Percentiles rank a stretch among this genome's conserved stretches.
Evolutionary conservation across 2,329 filamentous ascomycete species (phyloP).

Genomic region (Ophiocordyceps camponoti-leonardi): DNA sequence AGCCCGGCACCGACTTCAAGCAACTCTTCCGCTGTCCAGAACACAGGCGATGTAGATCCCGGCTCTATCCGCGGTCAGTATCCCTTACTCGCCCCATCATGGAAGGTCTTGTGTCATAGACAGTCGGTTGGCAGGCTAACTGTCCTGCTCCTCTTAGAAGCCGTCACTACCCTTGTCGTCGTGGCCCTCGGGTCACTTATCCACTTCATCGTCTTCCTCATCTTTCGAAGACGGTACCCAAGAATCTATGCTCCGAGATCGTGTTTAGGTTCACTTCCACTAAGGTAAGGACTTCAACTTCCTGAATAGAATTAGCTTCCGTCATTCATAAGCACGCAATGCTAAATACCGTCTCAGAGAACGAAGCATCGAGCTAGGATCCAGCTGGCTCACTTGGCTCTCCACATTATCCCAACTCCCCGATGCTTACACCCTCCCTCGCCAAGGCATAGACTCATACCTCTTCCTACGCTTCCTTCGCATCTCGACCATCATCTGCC

Average conservation of each 20-base stretch:
- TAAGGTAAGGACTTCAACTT: constrained; percentile 32
- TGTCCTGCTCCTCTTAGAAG: too few relatives aligned
- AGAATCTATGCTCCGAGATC: constrained; percentile 40
- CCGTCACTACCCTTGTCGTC: constrained; percentile 28
- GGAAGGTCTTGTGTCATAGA: too few relatives aligned
- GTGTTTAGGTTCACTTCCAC: constrained; percentile 28
- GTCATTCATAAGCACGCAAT: too few relatives aligned
- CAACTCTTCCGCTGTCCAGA: too few relatives aligned
- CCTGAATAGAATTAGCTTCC: too few relatives aligned
- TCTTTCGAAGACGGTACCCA: constrained; percentile 26
- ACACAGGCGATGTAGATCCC: too few relatives aligned
- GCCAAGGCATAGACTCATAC: constrained; percentile 78
- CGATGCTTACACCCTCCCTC: constrained; percentile 68
- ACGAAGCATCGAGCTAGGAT: constrained; percentile 35
- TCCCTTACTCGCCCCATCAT: too few relatives aligned
- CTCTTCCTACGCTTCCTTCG: constrained; percentile 77
- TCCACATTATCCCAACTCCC: constrained; percentile 41
- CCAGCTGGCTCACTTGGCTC: constrained; percentile 46
- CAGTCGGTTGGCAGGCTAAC: too few relatives aligned
- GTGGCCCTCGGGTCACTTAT: constrained; percentile 30
- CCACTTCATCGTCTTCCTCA: constrained; percentile 25
- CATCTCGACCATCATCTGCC: constrained; percentile 56
- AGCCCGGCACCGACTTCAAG: too few relatives aligned
- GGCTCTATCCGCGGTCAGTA: too few relatives aligned
- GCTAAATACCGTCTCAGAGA: constrained; percentile 29